A percentile compares a stretch with the other conserved stretches of the same genome.
phyloP scores from a whole-genome alignment of 176 grass and related monocot species.

The Leersia perrieri region DNA sequence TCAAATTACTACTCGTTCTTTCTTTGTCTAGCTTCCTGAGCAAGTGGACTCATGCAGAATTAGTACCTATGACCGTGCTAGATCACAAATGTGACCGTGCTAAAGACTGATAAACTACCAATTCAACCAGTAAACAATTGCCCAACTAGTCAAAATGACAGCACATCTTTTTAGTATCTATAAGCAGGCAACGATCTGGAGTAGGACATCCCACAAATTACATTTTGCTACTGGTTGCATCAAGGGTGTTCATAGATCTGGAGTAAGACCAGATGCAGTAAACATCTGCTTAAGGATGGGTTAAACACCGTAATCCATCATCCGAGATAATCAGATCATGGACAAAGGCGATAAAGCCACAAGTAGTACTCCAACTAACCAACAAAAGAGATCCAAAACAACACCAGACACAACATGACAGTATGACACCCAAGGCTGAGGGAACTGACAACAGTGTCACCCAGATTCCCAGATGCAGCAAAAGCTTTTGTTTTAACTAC shows the following conservation, averaged over 20 bases:
- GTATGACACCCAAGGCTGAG: conserved; percentile 18
- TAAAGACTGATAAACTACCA: background rate
- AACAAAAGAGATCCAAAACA: conserved; percentile 3
- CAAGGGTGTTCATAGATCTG: background rate
- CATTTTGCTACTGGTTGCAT: no score
- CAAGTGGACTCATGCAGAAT: background rate
- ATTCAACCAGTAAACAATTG: background rate
- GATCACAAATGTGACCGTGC: background rate
- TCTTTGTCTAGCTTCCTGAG: background rate
- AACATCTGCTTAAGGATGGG: background rate
- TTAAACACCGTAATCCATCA: background rate
- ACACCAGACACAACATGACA: conserved; percentile 15
- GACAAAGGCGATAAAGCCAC: background rate
- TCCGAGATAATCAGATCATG: background rate
- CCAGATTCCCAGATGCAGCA: conserved; percentile 20
- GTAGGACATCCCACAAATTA: no score
- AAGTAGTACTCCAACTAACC: no score
- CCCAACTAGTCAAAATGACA: background rate
- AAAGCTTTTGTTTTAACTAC: background rate
- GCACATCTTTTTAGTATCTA: no score
- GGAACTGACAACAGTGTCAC: conserved; percentile 35
- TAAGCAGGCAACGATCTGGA: background rate
- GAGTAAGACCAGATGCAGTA: no score
- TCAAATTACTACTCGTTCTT: no score
- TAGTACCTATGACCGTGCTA: no score